These are phyloP conservation scores for Xylariaceae sp. DNA, from an alignment of 2,329 filamentous ascomycete genomes.

Conservation along the genomic window DNA sequence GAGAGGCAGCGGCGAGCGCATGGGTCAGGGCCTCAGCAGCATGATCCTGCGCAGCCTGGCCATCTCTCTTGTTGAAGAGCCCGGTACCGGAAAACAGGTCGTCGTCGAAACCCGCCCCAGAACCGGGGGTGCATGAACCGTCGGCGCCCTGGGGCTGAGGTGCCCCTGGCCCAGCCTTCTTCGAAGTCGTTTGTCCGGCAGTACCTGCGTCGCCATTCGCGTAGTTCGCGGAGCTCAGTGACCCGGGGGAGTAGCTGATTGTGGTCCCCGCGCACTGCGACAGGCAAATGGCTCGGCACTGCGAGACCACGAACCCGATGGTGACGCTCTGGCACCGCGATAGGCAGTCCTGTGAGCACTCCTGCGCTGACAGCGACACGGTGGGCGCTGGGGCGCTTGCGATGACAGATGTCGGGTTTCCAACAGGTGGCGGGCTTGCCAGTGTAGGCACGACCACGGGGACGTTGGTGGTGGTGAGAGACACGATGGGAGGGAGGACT, in stretches of 20 bases:
- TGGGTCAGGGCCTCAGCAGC: background rate
- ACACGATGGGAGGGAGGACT: no score
- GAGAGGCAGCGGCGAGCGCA: background rate
- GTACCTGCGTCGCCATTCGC: no score
- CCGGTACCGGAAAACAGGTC: background rate
- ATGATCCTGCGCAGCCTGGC: background rate
- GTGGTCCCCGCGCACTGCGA: background rate
- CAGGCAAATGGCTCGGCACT: conserved; percentile 6
- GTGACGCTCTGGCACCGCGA: conserved; percentile 11
- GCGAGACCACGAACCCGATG: conserved; percentile 6
- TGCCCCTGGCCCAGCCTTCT: no score
- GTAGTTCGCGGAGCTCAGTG: no score
- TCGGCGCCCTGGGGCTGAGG: no score
- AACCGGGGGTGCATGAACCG: no score
- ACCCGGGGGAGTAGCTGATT: background rate
- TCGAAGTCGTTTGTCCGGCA: no score
- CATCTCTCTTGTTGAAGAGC: conserved; percentile 3
- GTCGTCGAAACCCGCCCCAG: no score
- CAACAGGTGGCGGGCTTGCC: no score
- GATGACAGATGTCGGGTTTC: no score
- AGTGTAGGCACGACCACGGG: no score
- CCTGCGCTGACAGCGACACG: background rate
- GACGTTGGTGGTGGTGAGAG: no score
- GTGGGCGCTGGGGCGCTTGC: background rate
- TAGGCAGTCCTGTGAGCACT: background rate